These are phyloP conservation scores for Tuber brumale DNA, from an alignment of 495 filamentous ascomycete species.

Conservation along the genomic window DNA sequence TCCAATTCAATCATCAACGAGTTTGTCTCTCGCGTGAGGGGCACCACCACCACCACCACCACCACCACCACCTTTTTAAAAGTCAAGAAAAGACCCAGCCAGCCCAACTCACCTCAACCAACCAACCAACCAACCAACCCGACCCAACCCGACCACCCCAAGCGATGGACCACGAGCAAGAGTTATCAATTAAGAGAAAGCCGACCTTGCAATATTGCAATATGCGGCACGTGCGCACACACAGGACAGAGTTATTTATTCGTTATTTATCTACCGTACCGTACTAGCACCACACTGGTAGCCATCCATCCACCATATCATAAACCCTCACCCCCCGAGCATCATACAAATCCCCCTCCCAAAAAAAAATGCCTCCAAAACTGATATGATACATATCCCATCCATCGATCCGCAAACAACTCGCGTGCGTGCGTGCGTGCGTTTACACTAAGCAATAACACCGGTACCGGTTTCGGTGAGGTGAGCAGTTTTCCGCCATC, in stretches of 20 bases:
- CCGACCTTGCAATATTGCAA: neutral
- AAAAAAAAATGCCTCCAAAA: neutral
- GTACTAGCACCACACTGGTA: neutral
- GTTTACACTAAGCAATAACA: neutral
- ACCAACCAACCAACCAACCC: neutral
- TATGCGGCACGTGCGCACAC: neutral
- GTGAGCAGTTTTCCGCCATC: neutral
- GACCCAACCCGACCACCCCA: neutral
- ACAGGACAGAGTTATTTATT: neutral
- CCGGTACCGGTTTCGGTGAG: neutral
- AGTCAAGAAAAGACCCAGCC: neutral
- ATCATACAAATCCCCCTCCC: neutral
- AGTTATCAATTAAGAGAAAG: neutral
- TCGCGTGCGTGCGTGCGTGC: neutral
- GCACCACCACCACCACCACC: conserved; percentile 1
- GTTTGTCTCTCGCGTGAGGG: neutral
- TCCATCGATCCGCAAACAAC: neutral
- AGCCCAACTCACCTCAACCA: neutral
- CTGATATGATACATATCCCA: neutral
- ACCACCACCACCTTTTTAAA: neutral
- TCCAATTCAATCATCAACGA: neutral
- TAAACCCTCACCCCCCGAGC: neutral
- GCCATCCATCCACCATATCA: neutral
- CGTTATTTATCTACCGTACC: neutral
- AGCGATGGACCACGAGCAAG: neutral